Conservation (phyloP, 306 rosid species). For the Gynostemma pentaphyllum region DNA sequence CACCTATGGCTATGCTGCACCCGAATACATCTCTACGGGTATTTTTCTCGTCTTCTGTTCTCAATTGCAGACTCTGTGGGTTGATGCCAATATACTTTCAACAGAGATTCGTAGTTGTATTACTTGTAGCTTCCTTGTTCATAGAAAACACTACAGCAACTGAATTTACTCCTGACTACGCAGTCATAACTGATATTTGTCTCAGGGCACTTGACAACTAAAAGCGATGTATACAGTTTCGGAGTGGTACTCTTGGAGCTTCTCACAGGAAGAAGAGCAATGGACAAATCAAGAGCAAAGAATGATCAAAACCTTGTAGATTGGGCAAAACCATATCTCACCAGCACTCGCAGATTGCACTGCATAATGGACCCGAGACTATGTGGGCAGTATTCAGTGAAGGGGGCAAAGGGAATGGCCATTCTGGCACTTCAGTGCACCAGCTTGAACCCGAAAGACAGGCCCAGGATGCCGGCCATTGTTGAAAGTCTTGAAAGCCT, state of each 20-base stretch:
- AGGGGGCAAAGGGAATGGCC: conserved; percentile 73
- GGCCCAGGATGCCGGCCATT: conserved; percentile 66
- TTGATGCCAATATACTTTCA: no score
- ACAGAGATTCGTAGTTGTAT: neutral
- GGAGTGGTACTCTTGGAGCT: conserved; percentile 83
- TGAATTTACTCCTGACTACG: neutral
- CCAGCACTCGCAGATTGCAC: conserved; percentile 43
- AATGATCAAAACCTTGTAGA: conserved; percentile 76
- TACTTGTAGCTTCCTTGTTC: no score
- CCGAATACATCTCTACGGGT: conserved; percentile 90
- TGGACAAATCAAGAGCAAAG: conserved; percentile 64
- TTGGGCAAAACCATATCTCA: conserved; percentile 79
- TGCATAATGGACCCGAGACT: conserved; percentile 74
- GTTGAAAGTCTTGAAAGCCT: conserved; percentile 70
- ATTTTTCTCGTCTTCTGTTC: neutral
- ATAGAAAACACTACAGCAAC: neutral
- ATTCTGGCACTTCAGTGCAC: conserved; percentile 57
- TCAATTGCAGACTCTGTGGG: neutral
- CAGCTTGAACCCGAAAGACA: conserved; percentile 73
- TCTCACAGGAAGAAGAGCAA: conserved; percentile 77
- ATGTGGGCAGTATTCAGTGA: conserved; percentile 77
- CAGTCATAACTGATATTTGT: neutral
- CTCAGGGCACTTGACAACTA: conserved; percentile 84
- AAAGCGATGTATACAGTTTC: conserved; percentile 76
- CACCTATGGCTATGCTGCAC: conserved; percentile 94